Evolutionary conservation across 257 asterid genomes (phyloP), one percentile per base, ranked within the genome.

Genomic region (Nicotiana otophora): DNA sequence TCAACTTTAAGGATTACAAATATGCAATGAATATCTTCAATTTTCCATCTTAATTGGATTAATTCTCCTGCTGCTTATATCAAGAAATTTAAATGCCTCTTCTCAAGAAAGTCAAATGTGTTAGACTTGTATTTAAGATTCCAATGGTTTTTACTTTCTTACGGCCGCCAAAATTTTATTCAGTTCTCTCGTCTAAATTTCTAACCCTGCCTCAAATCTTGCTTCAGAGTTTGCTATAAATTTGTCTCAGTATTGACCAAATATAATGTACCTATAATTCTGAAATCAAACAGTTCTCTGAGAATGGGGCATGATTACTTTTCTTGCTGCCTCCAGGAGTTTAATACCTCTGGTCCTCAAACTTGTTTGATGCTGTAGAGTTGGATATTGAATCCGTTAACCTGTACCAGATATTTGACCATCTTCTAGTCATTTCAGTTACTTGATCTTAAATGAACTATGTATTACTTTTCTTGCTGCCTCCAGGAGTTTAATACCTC

Each of bases 281-380:
- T n/a, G 54, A 70, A 23, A 23, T 23, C 26, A 23, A 23, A 23
- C 26, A 23, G 26, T 23, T 23, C 26, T 23, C 61, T 63, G 46
- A 42, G 67, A 53, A 42, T 17, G 53, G 54, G 42, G 82, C 81
- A 74, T 81, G 82, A 26, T 63, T 33, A 60, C n/a, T n/a, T n/a
- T n/a, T n/a, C n/a, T n/a, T n/a, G n/a, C n/a, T n/a, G n/a, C n/a
- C n/a, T n/a, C n/a, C n/a, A n/a, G n/a, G n/a, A n/a, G n/a, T n/a
- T n/a, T n/a, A n/a, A n/a, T n/a, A n/a, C n/a, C n/a, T n/a, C n/a
- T n/a, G n/a, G n/a, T n/a, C n/a, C 30, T 17, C 75, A 33, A 9
- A 17, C 74, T 31, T 16, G 34, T 31, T 67, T 67, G 53, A 33
- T 67, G 53, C 14, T 33, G 28, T 33, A 67, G 76, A 67, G 28